Percentiles rank a stretch among this genome's conserved stretches.
Conservation (phyloP, 129 eudicot genomes). For the Ambrosia artemisiifolia region DNA sequence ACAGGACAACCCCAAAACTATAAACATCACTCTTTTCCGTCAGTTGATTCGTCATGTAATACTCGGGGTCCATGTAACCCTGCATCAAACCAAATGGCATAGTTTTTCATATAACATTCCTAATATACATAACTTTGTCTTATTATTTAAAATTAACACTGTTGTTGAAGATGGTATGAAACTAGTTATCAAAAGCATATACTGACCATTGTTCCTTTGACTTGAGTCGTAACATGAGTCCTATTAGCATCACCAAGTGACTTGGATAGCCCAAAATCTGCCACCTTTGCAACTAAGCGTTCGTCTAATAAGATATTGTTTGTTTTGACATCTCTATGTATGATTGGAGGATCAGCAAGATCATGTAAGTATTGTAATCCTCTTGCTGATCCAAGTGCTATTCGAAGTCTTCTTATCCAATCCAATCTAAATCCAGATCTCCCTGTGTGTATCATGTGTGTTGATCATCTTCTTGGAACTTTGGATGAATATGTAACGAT, state of each 20-base stretch:
- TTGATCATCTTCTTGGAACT: background rate
- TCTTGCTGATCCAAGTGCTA: slow-evolving; percentile 63
- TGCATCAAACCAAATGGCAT: slow-evolving; percentile 11
- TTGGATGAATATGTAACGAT: background rate
- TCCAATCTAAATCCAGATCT: slow-evolving; percentile 50
- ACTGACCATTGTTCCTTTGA: slow-evolving; percentile 71
- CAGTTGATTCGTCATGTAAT: slow-evolving; percentile 50
- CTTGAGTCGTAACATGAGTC: slow-evolving; percentile 61
- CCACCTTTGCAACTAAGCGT: slow-evolving; percentile 58
- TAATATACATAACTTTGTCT: too few relatives aligned
- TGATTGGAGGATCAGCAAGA: slow-evolving; percentile 66
- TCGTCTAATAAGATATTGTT: slow-evolving; percentile 61
- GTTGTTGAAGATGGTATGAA: too few relatives aligned
- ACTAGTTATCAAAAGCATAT: background rate
- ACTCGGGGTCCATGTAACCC: slow-evolving; percentile 71
- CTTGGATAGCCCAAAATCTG: slow-evolving; percentile 70
- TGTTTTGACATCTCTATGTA: slow-evolving; percentile 68
- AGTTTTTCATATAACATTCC: too few relatives aligned
- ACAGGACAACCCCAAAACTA: slow-evolving; percentile 64
- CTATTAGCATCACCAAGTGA: slow-evolving; percentile 32
- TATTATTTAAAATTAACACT: background rate
- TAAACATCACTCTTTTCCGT: slow-evolving; percentile 71
- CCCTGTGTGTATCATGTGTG: slow-evolving; percentile 31
- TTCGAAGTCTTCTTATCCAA: slow-evolving; percentile 56
- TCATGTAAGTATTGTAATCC: slow-evolving; percentile 67